Evolutionary conservation across 306 rosid genomes (phyloP).

Genomic region (Trifolium dubium): DNA sequence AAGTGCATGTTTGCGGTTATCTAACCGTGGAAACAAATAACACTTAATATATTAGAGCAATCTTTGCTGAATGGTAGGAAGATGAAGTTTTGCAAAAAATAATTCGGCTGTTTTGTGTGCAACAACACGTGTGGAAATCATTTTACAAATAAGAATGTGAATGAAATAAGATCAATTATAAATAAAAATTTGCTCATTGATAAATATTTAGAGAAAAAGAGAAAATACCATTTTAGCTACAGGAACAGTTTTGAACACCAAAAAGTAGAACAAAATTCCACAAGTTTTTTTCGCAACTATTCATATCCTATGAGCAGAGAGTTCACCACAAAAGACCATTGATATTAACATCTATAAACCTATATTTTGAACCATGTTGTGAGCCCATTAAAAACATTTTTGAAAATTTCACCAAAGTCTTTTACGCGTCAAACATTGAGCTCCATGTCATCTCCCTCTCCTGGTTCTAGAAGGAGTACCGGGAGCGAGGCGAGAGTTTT

Average conservation of each 20-base stretch:
- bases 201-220: background rate
- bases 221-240: slow-evolving; percentile 40
- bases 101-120: too few species aligned
- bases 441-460: slow-evolving; percentile 55
- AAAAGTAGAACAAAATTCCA: slow-evolving; percentile 40
- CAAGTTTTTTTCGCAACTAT: slow-evolving; percentile 11
- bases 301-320: slow-evolving; percentile 38
- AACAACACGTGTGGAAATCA: too few species aligned
- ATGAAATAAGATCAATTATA: slow-evolving; percentile 23
- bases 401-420: slow-evolving; percentile 31
- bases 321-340: slow-evolving; percentile 41
- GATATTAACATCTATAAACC: slow-evolving; percentile 52
- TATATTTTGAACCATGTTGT: slow-evolving; percentile 37
- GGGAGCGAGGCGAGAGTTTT: slow-evolving; percentile 60
- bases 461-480: slow-evolving; percentile 69
- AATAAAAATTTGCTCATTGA: slow-evolving; percentile 34
- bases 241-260: slow-evolving; percentile 43
- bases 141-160: too few species aligned
- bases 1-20: too few species aligned
- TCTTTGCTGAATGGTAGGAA: too few species aligned
- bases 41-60: too few species aligned
- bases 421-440: slow-evolving; percentile 45
- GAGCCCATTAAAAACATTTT: slow-evolving; percentile 31
- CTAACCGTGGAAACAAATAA: too few species aligned
- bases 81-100: too few species aligned